phyloP scores from a whole-genome alignment of 129 eudicot species.

The Artemisia tridentata region DNA sequence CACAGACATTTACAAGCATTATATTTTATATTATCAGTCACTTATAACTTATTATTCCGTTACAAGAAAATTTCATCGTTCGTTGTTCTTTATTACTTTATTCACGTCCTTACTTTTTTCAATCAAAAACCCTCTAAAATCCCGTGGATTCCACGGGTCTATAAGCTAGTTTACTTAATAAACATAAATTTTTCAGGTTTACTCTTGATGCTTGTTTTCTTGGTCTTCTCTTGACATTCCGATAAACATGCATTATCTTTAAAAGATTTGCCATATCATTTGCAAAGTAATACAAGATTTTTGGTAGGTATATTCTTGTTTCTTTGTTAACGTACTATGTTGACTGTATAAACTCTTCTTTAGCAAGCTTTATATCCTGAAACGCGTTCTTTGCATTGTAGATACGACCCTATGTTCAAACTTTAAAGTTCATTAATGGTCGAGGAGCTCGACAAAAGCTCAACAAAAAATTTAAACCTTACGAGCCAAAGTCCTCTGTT shows the following conservation, averaged over 20 bases:
- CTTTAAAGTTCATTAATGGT: neutral
- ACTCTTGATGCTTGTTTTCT: constrained; percentile 38
- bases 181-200: constrained; percentile 41
- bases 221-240: constrained; percentile 52
- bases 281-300: constrained; percentile 57
- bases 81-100: too few relatives aligned
- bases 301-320: constrained; percentile 59
- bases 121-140: too few relatives aligned
- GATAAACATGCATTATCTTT: constrained; percentile 52
- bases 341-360: constrained; percentile 65
- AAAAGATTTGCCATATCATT: constrained; percentile 64
- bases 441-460: neutral
- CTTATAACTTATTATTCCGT: too few relatives aligned
- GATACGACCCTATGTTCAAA: constrained; percentile 51
- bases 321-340: constrained; percentile 63
- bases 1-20: too few relatives aligned
- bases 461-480: constrained; percentile 52
- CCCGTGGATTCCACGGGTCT: too few relatives aligned
- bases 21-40: neutral
- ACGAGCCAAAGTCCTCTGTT: constrained; percentile 89
- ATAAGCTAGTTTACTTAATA: neutral
- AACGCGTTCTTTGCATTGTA: constrained; percentile 64
- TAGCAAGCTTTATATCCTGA: constrained; percentile 65
- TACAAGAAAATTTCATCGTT: too few relatives aligned
- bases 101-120: too few relatives aligned